phyloP scores from a whole-genome alignment of 108 stramenopile genomes.

The Skeletonema costatum region DNA sequence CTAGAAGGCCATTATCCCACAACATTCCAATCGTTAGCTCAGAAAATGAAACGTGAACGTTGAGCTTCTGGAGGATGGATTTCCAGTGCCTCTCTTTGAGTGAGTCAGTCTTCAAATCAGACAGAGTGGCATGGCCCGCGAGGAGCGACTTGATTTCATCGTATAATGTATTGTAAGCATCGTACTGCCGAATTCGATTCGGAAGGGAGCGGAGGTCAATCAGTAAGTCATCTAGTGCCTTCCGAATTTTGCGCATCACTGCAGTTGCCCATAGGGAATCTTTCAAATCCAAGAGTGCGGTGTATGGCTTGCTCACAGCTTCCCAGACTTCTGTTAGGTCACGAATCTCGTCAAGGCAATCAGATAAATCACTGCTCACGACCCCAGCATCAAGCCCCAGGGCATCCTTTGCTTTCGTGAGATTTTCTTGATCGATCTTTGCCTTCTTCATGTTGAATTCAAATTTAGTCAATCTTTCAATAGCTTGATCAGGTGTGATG shows the following conservation, averaged over 20 bases:
- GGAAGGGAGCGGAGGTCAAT: conserved; percentile 92
- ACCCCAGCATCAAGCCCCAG: conserved; percentile 75
- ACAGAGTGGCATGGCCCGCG: conserved; percentile 68
- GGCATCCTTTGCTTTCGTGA: conserved; percentile 87
- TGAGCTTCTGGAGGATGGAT: conserved; percentile 79
- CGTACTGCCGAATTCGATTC: conserved; percentile 95
- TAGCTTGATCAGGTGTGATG: conserved; percentile 73
- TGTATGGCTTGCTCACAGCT: conserved; percentile 70
- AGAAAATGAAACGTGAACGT: conserved; percentile 63
- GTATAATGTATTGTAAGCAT: conserved; percentile 86
- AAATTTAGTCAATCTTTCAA: conserved; percentile 85
- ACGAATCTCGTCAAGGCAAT: conserved; percentile 73
- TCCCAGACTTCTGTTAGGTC: conserved; percentile 95
- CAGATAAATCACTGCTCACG: conserved; percentile 55
- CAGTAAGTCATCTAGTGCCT: conserved; percentile 83
- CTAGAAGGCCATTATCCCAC: conserved; percentile 90
- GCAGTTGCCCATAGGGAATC: conserved; percentile 88
- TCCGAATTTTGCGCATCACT: conserved; percentile 86
- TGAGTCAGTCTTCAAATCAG: conserved; percentile 94
- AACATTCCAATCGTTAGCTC: conserved; percentile 93
- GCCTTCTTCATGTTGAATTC: conserved; percentile 80
- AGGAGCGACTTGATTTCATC: conserved; percentile 80
- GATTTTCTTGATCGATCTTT: conserved; percentile 77
- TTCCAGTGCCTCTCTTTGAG: conserved; percentile 98
- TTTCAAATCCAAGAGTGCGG: conserved; percentile 72